These are phyloP conservation scores for Xanthoparmelia taractica DNA, from an alignment of 495 filamentous ascomycete genomes.

Conservation along the genomic window DNA sequence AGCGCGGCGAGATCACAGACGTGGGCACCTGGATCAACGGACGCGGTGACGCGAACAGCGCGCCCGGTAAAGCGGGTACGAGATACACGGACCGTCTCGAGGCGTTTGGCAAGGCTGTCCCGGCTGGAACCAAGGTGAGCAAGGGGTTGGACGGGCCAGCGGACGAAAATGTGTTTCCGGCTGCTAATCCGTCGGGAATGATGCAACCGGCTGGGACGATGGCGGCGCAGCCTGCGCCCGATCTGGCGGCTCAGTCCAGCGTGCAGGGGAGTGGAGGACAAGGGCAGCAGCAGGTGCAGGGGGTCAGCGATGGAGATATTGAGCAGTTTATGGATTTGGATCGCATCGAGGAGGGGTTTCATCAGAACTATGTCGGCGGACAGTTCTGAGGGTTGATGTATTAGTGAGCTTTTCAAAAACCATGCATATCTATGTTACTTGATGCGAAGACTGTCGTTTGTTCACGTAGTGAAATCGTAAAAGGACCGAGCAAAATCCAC, in stretches of 20 bases:
- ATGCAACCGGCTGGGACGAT: conserved; percentile 9
- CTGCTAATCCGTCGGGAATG: background rate
- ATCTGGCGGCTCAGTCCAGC: background rate
- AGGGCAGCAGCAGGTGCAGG: conserved; percentile 11
- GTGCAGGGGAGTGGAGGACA: background rate
- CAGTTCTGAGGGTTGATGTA: conserved; percentile 9
- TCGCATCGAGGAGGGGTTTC: conserved; percentile 20
- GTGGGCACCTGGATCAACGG: conserved; percentile 44
- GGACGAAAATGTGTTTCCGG: conserved; percentile 21
- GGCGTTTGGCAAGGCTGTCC: conserved; percentile 41
- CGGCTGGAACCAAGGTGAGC: conserved; percentile 31
- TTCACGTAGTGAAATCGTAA: too few species aligned
- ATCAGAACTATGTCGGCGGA: conserved; percentile 2
- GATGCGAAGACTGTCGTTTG: too few species aligned
- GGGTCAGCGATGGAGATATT: conserved; percentile 24
- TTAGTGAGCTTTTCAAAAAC: background rate
- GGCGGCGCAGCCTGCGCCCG: background rate
- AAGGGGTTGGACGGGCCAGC: conserved; percentile 28
- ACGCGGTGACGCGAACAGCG: conserved; percentile 33
- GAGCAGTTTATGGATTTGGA: conserved; percentile 31
- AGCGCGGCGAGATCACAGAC: conserved; percentile 36
- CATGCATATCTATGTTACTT: too few species aligned
- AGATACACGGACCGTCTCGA: conserved; percentile 33
- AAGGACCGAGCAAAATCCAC: too few species aligned
- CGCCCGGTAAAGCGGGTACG: conserved; percentile 23